Evolutionary conservation across 805 yeast species (phyloP).

Genomic region (Hanseniaspora vineae): DNA sequence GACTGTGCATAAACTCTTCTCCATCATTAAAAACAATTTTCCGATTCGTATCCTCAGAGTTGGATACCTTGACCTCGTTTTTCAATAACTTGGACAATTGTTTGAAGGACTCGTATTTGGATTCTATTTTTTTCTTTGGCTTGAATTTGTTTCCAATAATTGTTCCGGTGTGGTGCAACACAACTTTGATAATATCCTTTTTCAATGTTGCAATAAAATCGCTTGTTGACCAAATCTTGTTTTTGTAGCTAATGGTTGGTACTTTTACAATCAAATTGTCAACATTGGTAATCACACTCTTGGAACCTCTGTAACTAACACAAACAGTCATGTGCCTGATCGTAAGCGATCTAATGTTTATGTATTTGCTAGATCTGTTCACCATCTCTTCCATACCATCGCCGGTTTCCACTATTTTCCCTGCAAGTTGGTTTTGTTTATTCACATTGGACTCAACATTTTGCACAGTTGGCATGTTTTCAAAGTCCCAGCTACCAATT

Average conservation of each 20-base stretch:
- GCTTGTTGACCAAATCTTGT: conserved; percentile 44
- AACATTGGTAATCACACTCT: conserved; percentile 44
- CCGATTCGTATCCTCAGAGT: not conserved
- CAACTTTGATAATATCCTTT: conserved; percentile 42
- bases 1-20: not conserved
- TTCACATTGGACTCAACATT: not conserved
- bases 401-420: conserved; percentile 2
- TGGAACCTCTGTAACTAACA: conserved; percentile 58
- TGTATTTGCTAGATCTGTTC: conserved; percentile 51
- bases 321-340: conserved; percentile 36
- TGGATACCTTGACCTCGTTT: conserved; percentile 1
- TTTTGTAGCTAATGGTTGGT: conserved; percentile 34
- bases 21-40: not conserved
- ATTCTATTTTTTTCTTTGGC: conserved; percentile 24
- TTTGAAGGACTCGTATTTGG: conserved; percentile 6
- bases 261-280: conserved; percentile 38
- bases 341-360: conserved; percentile 47
- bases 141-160: conserved; percentile 50
- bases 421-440: not conserved
- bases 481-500: not conserved
- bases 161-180: conserved; percentile 45
- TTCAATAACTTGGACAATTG: conserved; percentile 5
- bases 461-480: not conserved
- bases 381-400: conserved; percentile 50
- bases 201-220: conserved; percentile 41